Percentiles rank a stretch among this genome's conserved stretches.
Evolutionary conservation across 192 early-diverging fungal genomes (phyloP).

Genomic region (Cetraspora pellucida): DNA sequence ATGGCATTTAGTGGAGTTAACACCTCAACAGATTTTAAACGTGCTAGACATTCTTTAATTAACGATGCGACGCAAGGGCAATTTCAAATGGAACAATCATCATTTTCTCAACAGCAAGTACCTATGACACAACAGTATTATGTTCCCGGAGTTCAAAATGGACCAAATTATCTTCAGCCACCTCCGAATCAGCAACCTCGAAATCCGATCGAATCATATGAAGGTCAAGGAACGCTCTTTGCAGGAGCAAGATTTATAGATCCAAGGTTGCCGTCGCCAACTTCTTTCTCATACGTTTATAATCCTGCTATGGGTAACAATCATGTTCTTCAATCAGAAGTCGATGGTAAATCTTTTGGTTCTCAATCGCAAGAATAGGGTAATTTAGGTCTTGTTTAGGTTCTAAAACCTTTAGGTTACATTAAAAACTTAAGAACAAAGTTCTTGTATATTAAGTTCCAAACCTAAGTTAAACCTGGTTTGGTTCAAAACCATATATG

Average conservation of each 20-base stretch:
- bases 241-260: not conserved
- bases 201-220: not conserved
- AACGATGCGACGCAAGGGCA: not conserved
- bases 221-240: not conserved
- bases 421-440: too few relatives aligned
- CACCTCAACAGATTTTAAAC: not conserved
- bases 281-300: not conserved
- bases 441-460: too few relatives aligned
- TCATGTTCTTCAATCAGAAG: not conserved
- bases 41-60: not conserved
- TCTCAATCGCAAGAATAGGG: too few relatives aligned
- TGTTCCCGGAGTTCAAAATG: not conserved
- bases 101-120: conserved; percentile 6
- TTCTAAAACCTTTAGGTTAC: too few relatives aligned
- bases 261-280: not conserved
- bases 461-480: too few relatives aligned
- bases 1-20: not conserved
- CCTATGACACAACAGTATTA: not conserved
- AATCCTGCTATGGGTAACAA: not conserved
- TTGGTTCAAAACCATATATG: too few relatives aligned
- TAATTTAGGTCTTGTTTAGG: too few relatives aligned
- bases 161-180: not conserved
- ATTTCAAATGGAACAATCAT: not conserved
- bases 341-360: not conserved
- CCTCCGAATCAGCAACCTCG: not conserved